Evolutionary conservation across 352 stramenopile genomes (phyloP).

Genomic region (Globisporangium cystogenes): DNA sequence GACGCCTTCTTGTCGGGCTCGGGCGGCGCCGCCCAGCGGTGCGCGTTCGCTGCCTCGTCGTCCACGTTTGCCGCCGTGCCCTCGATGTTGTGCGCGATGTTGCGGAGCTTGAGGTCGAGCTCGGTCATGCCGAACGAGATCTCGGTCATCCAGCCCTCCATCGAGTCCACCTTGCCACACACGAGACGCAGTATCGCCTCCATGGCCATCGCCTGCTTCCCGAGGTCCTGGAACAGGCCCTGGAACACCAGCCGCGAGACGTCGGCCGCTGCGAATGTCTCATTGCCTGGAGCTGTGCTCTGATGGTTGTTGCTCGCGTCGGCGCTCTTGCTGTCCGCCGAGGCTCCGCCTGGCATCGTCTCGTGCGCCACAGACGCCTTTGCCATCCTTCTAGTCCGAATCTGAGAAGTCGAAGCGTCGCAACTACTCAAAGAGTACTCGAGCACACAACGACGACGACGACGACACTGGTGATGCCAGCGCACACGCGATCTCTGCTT

Average conservation of each 20-base stretch:
- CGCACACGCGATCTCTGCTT: not conserved
- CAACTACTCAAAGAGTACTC: too few relatives aligned
- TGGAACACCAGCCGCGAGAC: slow-evolving; percentile 61
- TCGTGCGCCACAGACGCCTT: too few relatives aligned
- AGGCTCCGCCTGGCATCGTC: too few relatives aligned
- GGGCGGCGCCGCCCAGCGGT: slow-evolving; percentile 40
- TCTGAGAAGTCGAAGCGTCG: too few relatives aligned
- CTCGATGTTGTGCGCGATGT: slow-evolving; percentile 81
- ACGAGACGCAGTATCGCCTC: slow-evolving; percentile 62
- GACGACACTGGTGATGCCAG: not conserved
- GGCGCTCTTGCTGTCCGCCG: too few relatives aligned
- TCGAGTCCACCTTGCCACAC: slow-evolving; percentile 68
- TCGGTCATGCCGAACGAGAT: slow-evolving; percentile 74
- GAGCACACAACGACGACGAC: too few relatives aligned
- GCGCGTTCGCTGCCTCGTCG: slow-evolving; percentile 22
- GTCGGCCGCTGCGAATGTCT: not conserved
- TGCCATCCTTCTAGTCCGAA: too few relatives aligned
- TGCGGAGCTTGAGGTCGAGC: slow-evolving; percentile 65
- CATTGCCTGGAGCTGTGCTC: not conserved
- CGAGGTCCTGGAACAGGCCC: slow-evolving; percentile 60
- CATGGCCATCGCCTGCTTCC: slow-evolving; percentile 71
- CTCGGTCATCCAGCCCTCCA: slow-evolving; percentile 69
- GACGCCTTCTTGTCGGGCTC: slow-evolving; percentile 10
- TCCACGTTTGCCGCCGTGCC: slow-evolving; percentile 66
- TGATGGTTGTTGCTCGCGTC: not conserved